A percentile compares a stretch with the other conserved stretches of the same genome.
Evolutionary conservation across 805 yeast genomes (phyloP).

Genomic region (Sugiyamaella mastotermitis): DNA sequence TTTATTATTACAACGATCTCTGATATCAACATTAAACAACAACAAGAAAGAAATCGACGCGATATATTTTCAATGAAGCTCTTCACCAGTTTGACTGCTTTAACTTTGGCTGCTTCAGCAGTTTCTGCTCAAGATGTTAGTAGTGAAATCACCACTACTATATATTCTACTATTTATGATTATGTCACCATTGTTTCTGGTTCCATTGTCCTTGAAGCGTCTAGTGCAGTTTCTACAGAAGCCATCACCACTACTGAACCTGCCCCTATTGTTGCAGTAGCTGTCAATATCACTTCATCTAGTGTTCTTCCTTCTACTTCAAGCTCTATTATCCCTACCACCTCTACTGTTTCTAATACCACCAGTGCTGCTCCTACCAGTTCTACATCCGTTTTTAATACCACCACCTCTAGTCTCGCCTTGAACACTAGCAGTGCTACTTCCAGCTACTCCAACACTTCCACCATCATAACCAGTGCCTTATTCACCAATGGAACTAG

Average conservation of each 20-base stretch:
- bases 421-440: slow-evolving; percentile 8
- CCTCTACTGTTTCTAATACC: slow-evolving; percentile 9
- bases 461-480: neutral
- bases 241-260: slow-evolving; percentile 13
- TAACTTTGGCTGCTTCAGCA: slow-evolving; percentile 8
- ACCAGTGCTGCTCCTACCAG: slow-evolving; percentile 9
- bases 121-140: slow-evolving; percentile 12
- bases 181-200: slow-evolving; percentile 19
- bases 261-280: slow-evolving; percentile 16
- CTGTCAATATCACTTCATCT: slow-evolving; percentile 8
- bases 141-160: slow-evolving; percentile 20
- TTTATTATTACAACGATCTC: too few species aligned
- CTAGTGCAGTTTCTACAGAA: slow-evolving; percentile 15
- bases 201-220: slow-evolving; percentile 11
- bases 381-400: slow-evolving; percentile 5
- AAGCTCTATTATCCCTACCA: neutral
- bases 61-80: slow-evolving; percentile 19
- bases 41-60: too few species aligned
- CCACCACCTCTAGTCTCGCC: slow-evolving; percentile 9
- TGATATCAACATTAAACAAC: too few species aligned
- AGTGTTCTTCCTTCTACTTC: slow-evolving; percentile 3
- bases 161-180: slow-evolving; percentile 20
- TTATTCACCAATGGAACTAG: slow-evolving; percentile 1
- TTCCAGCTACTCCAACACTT: slow-evolving; percentile 3
- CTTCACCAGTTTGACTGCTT: slow-evolving; percentile 5